Base-by-base conservation (phyloP, 192 early-diverging fungal genomes). In the Cetraspora pellucida region DNA sequence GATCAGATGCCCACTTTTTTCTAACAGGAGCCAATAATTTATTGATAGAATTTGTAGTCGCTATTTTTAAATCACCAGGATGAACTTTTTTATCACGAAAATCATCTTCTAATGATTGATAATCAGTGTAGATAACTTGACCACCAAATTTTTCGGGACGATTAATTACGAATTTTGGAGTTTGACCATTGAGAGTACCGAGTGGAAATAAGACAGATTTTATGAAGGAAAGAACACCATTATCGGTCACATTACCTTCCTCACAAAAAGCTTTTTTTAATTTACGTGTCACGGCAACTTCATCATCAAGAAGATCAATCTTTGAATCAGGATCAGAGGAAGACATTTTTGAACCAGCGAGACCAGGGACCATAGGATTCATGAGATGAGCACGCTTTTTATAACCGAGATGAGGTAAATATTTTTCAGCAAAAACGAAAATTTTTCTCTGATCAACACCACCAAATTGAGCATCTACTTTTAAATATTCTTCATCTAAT, bases 401-500 rank as follows among this genome's bases (percentile, higher is more conserved):
- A 88, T 97, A 99, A 37, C 96, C 97, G 17, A 99, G 83, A 31
- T 86, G 80, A 52, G 97, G 97, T 74, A 99, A 79, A 86, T 95
- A 94, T 84, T 96, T 95, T 85, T 97, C 94, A 27, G 97, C 97
- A 86, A 96, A 91, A 8, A 94, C 91, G 83, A 99, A 99, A 81
- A 99, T 99, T 90, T 99, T 99, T 83, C 97, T 93, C 85, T 99
- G 97, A 84, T 99, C 97, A 10, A 97, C 93, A 55, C 97, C 97
- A 43, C 97, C 97, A 81, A 94, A 96, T 84, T 99, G 97, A 55
- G 91, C 92, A 81, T 99, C 97, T 23, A 95, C 94, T 28, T 89
- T 85, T 52, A 99, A 89, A 85, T 97, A 96, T 85, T 99, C 93
- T 86, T 99, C 97, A 80, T 99, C 97, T 66, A 99, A 85, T 54